phyloP scores from a whole-genome alignment of 2,329 filamentous ascomycete species.

The Claviceps sp. region DNA sequence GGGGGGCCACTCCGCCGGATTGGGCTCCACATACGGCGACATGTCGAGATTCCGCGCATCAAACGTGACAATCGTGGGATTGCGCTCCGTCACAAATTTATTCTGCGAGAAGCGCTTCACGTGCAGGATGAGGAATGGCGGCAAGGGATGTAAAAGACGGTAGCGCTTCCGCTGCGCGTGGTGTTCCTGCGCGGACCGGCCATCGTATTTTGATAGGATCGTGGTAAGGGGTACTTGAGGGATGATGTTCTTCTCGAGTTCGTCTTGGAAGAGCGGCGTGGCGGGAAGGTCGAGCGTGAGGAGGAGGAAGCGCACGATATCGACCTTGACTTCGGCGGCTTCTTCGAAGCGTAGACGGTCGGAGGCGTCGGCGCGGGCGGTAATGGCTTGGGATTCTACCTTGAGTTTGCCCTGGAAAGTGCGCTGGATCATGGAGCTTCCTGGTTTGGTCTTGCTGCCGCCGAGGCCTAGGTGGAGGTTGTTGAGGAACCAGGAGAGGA shows the following conservation, averaged over 20 bases:
- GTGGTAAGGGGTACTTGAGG: constrained; percentile 75
- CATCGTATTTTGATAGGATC: constrained; percentile 88
- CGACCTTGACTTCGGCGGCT: constrained; percentile 64
- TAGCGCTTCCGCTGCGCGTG: constrained; percentile 81
- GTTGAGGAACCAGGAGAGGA: constrained; percentile 95
- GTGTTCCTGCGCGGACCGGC: constrained; percentile 73
- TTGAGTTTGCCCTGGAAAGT: constrained; percentile 89
- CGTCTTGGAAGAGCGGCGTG: constrained; percentile 90
- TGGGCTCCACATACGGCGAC: constrained; percentile 81
- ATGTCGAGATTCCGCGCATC: constrained; percentile 73
- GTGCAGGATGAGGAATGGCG: constrained; percentile 84
- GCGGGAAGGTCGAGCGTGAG: constrained; percentile 86
- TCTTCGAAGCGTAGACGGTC: constrained; percentile 90
- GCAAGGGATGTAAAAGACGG: constrained; percentile 76
- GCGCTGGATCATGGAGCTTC: constrained; percentile 75
- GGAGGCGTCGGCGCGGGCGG: constrained; percentile 72
- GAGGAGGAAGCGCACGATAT: constrained; percentile 72
- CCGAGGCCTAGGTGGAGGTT: constrained; percentile 85
- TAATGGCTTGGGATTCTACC: constrained; percentile 88
- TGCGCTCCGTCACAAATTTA: constrained; percentile 91
- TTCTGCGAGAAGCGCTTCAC: constrained; percentile 95
- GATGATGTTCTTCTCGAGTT: constrained; percentile 90
- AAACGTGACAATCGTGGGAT: constrained; percentile 97
- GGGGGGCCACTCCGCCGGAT: constrained; percentile 53
- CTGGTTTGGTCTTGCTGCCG: constrained; percentile 74